phyloP scores from a whole-genome alignment of 2,329 filamentous ascomycete genomes.

The Lizonia empirigonia region DNA sequence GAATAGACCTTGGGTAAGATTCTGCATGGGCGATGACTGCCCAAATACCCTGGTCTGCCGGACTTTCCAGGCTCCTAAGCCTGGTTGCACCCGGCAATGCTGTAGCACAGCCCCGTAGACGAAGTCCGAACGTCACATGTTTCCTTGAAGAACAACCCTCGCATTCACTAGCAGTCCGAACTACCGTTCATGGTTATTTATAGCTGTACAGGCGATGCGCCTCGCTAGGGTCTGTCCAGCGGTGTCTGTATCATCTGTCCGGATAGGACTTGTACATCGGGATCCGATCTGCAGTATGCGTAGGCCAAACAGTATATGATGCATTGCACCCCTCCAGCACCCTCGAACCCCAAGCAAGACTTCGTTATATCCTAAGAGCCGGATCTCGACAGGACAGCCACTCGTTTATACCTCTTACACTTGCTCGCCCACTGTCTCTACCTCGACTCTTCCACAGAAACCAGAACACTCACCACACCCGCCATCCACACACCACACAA shows the following conservation, averaged over 20 bases:
- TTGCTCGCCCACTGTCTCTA: slow-evolving; percentile 13
- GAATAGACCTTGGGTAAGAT: too few relatives aligned
- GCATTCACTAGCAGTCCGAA: not conserved
- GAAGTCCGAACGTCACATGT: slow-evolving; percentile 5
- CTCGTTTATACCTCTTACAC: slow-evolving; percentile 8
- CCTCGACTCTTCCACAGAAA: not conserved
- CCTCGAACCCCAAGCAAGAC: slow-evolving; percentile 12
- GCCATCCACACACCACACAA: not conserved
- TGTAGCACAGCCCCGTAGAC: slow-evolving; percentile 5
- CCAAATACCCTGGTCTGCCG: not conserved
- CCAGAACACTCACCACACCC: not conserved
- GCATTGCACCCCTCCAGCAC: not conserved
- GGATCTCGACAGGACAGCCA: slow-evolving; percentile 18
- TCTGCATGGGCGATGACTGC: too few relatives aligned
- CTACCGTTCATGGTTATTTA: not conserved
- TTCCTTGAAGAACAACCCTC: not conserved
- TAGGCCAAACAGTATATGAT: slow-evolving; percentile 12
- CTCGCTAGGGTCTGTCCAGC: slow-evolving; percentile 13
- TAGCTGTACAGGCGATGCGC: not conserved
- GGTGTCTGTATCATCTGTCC: not conserved
- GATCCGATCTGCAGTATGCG: not conserved
- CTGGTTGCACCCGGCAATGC: slow-evolving; percentile 1
- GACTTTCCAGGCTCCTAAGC: not conserved
- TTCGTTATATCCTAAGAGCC: slow-evolving; percentile 14
- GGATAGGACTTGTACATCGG: not conserved